These are phyloP conservation scores for Rhizoclosmatium sp. DNA, from an alignment of 192 early-diverging fungal species.

Conservation along the genomic window DNA sequence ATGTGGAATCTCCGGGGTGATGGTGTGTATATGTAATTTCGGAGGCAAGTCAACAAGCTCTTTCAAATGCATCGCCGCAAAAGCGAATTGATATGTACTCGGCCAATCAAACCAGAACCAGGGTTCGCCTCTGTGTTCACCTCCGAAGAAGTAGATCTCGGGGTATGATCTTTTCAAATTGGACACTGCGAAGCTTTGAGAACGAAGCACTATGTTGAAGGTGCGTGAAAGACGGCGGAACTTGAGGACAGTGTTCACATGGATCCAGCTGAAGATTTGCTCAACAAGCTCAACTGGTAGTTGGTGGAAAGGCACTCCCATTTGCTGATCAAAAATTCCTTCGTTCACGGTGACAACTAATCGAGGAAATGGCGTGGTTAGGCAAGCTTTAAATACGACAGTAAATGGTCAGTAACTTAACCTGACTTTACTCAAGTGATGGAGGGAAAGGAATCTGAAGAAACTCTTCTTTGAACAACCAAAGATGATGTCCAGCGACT, in stretches of 20 bases:
- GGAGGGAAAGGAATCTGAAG: not conserved
- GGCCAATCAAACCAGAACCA: not conserved
- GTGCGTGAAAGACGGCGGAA: not conserved
- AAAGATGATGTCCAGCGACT: not conserved
- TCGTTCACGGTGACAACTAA: too few relatives aligned
- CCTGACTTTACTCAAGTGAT: too few relatives aligned
- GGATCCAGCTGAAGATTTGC: not conserved
- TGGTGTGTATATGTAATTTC: not conserved
- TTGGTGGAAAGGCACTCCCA: too few relatives aligned
- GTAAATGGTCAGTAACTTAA: too few relatives aligned
- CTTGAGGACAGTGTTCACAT: not conserved
- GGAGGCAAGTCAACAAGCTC: not conserved
- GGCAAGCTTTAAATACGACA: too few relatives aligned
- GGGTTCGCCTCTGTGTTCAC: not conserved
- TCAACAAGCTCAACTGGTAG: not conserved
- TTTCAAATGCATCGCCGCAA: not conserved
- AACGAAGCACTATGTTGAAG: not conserved
- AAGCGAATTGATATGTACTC: not conserved
- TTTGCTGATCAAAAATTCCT: too few relatives aligned
- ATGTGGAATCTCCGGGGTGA: not conserved
- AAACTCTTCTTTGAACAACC: not conserved
- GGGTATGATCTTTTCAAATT: not conserved
- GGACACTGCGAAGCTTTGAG: not conserved
- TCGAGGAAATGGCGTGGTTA: too few relatives aligned
- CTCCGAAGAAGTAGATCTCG: not conserved